Evolutionary conservation across 2,329 filamentous ascomycete genomes (phyloP).

Genomic region (Chrysoporthe deuterocubensis): DNA sequence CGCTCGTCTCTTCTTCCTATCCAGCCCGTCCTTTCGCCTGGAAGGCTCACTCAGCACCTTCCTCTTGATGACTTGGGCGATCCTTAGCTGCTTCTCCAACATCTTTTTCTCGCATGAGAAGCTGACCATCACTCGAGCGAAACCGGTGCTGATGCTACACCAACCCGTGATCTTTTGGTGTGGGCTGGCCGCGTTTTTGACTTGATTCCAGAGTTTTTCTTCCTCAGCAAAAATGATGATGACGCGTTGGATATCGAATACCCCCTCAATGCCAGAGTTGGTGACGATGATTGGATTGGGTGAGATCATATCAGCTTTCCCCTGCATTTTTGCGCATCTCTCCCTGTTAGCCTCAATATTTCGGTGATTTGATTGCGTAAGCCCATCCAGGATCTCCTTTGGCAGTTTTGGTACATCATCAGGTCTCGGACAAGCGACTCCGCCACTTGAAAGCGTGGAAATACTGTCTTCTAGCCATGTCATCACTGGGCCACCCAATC

Average conservation of each 20-base stretch:
- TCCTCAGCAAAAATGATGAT: not conserved
- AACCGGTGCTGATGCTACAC: not conserved
- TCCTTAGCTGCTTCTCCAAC: not conserved
- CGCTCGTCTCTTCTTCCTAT: not conserved
- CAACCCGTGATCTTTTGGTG: conserved; percentile 1
- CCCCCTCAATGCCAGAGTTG: not conserved
- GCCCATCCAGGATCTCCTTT: not conserved
- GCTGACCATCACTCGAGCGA: conserved; percentile 3
- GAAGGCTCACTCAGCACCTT: not conserved
- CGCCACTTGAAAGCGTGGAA: not conserved
- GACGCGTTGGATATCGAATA: conserved; percentile 1
- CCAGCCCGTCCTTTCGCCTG: not conserved
- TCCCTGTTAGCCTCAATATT: not conserved
- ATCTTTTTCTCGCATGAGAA: conserved; percentile 1
- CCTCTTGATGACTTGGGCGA: not conserved
- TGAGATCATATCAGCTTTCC: not conserved
- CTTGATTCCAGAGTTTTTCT: not conserved
- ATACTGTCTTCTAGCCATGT: not conserved
- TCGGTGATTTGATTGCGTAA: not conserved
- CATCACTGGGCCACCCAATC: not conserved
- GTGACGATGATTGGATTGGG: conserved; percentile 3
- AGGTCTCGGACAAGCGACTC: not conserved
- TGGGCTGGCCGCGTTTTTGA: not conserved
- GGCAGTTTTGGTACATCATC: not conserved
- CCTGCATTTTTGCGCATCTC: not conserved